phyloP scores from a whole-genome alignment of 73 alveolate species.

The Paramecium tetraurelia region DNA sequence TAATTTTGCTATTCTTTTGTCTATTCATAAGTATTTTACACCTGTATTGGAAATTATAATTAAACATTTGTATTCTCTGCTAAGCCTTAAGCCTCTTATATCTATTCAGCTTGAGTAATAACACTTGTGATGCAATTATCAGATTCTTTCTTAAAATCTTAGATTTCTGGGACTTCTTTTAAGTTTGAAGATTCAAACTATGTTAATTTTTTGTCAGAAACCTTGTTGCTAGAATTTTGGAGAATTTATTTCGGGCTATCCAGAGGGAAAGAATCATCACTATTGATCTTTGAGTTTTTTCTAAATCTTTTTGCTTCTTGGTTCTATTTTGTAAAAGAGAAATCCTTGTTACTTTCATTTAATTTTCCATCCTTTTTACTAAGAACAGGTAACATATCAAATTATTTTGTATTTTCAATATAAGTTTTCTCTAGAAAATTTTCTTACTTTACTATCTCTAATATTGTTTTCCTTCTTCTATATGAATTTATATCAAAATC shows the following conservation, averaged over 20 bases:
- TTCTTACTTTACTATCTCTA: neutral
- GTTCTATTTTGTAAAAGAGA: neutral
- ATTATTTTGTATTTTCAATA: neutral
- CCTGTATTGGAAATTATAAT: neutral
- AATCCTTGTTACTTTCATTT: neutral
- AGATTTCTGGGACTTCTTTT: neutral
- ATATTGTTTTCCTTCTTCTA: neutral
- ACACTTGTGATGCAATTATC: neutral
- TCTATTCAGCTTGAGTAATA: neutral
- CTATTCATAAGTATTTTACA: neutral
- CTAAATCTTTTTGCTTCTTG: neutral
- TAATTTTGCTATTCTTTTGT: neutral
- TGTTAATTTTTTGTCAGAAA: neutral
- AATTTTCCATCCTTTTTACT: neutral
- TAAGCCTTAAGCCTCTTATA: neutral
- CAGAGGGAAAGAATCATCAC: neutral
- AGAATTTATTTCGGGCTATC: neutral
- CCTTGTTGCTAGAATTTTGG: neutral
- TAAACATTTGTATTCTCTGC: neutral
- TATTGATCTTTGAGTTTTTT: neutral
- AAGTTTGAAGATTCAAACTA: neutral
- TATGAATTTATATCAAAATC: neutral
- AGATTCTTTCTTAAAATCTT: neutral
- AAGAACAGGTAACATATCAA: neutral
- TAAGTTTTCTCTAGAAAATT: neutral